phyloP scores from a whole-genome alignment of 768 basidiomycete species.

The Amanita exitialis region DNA sequence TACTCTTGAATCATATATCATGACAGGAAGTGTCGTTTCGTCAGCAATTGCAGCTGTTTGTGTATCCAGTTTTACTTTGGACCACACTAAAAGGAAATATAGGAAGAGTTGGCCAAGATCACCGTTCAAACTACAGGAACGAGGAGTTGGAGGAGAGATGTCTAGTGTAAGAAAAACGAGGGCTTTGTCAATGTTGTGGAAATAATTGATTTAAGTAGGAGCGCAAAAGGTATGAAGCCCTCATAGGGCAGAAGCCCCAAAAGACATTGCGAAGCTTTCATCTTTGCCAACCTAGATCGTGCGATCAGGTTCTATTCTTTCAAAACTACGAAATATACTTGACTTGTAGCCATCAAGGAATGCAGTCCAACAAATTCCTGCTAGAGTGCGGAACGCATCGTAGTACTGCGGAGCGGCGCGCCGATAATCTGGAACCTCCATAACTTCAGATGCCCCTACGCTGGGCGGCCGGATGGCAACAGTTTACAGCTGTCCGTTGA shows the following conservation, averaged over 20 bases:
- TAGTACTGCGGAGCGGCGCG: neutral
- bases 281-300: neutral
- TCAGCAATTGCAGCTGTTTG: slow-evolving; percentile 76
- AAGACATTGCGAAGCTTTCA: no score
- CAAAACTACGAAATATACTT: neutral
- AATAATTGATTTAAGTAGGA: slow-evolving; percentile 93
- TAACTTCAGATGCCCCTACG: neutral
- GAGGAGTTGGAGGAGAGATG: slow-evolving; percentile 93
- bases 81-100: slow-evolving; percentile 7
- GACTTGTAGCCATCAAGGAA: slow-evolving; percentile 1
- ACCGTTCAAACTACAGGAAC: slow-evolving; percentile 95
- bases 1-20: slow-evolving; percentile 95
- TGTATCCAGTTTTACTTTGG: neutral
- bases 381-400: neutral
- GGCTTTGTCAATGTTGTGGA: slow-evolving; percentile 99
- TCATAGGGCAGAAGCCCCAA: no score
- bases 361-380: neutral
- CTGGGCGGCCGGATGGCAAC: neutral
- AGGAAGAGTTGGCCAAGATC: slow-evolving; percentile 98
- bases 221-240: slow-evolving; percentile 81
- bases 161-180: slow-evolving; percentile 99
- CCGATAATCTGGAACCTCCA: neutral
- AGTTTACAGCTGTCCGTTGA: neutral
- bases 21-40: slow-evolving; percentile 90
- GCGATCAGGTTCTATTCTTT: neutral